Conservation (phyloP, 2,329 filamentous ascomycete species). For the Cordyceps militaris region DNA sequence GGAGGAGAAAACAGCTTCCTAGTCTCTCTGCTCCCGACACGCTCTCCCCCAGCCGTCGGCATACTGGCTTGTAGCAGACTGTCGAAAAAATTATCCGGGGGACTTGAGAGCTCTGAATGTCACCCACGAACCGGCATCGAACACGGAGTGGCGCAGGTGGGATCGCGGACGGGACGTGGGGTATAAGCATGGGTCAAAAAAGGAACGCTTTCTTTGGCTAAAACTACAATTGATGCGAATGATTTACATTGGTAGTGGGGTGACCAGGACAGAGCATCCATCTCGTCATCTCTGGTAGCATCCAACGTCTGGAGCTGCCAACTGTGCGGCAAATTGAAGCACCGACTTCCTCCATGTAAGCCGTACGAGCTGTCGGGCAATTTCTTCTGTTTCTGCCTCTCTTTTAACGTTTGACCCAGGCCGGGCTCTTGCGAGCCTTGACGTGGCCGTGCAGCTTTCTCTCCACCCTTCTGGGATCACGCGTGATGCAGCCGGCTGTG, state of each 20-base stretch:
- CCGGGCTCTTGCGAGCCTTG: slow-evolving; percentile 96
- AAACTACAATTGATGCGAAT: slow-evolving; percentile 4
- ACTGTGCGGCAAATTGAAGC: neutral
- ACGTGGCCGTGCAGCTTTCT: slow-evolving; percentile 95
- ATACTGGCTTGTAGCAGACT: too few species aligned
- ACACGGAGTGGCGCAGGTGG: neutral
- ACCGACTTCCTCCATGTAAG: neutral
- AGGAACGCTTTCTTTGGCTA: slow-evolving; percentile 7
- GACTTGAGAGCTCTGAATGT: neutral
- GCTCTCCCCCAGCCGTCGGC: too few species aligned
- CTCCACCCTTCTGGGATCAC: slow-evolving; percentile 86
- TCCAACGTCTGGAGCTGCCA: neutral
- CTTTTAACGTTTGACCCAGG: slow-evolving; percentile 81
- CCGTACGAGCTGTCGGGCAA: neutral
- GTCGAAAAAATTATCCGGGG: neutral
- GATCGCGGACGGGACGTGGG: neutral
- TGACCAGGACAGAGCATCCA: neutral
- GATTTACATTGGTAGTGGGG: slow-evolving; percentile 1
- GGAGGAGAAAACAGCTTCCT: too few species aligned
- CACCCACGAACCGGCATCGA: neutral
- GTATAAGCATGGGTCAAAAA: neutral
- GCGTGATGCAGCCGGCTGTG: slow-evolving; percentile 83
- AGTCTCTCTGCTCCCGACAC: too few species aligned
- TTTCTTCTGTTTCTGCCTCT: neutral
- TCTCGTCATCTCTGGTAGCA: neutral